A percentile compares a stretch with the other conserved stretches of the same genome.
phyloP scores from a whole-genome alignment of 805 yeast species.

The Saturnispora quitensis region DNA sequence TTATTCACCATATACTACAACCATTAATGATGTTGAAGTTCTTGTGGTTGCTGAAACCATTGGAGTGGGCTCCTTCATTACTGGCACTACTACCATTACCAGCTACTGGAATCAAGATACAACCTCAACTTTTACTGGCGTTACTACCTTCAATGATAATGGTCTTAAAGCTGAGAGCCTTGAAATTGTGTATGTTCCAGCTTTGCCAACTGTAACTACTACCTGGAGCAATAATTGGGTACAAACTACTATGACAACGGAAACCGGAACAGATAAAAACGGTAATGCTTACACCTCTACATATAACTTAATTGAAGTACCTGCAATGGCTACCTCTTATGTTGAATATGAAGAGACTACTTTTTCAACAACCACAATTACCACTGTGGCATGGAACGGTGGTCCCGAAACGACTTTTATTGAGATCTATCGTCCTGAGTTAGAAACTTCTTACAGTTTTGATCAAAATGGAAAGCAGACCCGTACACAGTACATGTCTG shows the following conservation, averaged over 20 bases:
- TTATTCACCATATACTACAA: constrained; percentile 2
- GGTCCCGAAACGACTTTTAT: neutral
- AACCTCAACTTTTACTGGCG: neutral
- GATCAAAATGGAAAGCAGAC: neutral
- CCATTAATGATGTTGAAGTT: neutral
- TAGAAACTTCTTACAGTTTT: neutral
- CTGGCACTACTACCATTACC: neutral
- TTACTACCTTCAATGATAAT: neutral
- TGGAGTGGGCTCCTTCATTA: constrained; percentile 1
- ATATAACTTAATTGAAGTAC: neutral
- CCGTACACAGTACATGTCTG: neutral
- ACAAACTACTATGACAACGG: neutral
- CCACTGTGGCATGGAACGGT: neutral
- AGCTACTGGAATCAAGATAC: neutral
- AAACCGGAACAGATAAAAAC: neutral
- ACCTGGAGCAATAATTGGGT: constrained; percentile 1
- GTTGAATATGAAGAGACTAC: neutral
- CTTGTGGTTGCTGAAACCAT: constrained; percentile 1
- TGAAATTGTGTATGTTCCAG: constrained; percentile 1
- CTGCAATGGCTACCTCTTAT: constrained; percentile 1
- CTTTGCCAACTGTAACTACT: constrained; percentile 1
- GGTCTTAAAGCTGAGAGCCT: neutral
- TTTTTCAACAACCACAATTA: neutral
- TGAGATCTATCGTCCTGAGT: constrained; percentile 2
- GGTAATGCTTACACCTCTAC: constrained; percentile 1